Conservation (phyloP, 441 rosid species). For the Syzygium malaccense region DNA sequence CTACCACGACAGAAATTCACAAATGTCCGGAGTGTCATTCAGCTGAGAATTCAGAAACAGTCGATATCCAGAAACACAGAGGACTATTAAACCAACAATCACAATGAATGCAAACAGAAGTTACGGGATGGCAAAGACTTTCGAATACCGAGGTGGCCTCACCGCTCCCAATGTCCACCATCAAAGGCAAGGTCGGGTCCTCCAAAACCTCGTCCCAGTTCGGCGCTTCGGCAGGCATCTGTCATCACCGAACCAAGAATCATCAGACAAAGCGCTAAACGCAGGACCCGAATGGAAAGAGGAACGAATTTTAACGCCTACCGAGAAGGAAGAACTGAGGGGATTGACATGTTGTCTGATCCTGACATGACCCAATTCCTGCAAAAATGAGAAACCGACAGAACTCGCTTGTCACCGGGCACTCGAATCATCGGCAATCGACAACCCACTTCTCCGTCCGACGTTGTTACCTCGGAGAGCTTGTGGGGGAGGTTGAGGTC, state of each 20-base stretch:
- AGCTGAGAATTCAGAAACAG: not conserved
- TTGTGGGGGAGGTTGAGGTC: conserved; percentile 64
- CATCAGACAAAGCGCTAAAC: not conserved
- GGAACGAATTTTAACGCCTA: conserved; percentile 17
- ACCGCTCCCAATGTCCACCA: conserved; percentile 98
- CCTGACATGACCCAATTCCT: conserved; percentile 77
- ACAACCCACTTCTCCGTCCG: not conserved
- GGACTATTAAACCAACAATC: not conserved
- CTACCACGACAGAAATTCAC: not conserved
- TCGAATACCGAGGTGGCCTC: not conserved
- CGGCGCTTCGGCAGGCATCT: conserved; percentile 64
- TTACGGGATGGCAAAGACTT: not conserved
- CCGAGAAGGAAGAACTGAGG: conserved; percentile 71
- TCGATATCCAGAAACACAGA: not conserved
- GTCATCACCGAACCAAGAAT: not conserved
- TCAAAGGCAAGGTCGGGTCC: conserved; percentile 78
- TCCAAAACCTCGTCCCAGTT: conserved; percentile 64
- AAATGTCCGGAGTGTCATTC: not conserved
- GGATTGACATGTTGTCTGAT: conserved; percentile 96
- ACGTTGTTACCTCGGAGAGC: conserved; percentile 38
- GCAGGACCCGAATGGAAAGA: not conserved
- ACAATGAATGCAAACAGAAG: not conserved
- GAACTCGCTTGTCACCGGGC: not conserved
- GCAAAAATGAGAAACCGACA: not conserved
- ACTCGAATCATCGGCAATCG: not conserved